A percentile compares a stretch with the other conserved stretches of the same genome.
Conservation (phyloP, 2,329 filamentous ascomycete genomes). For the Seiridium cupressi region DNA sequence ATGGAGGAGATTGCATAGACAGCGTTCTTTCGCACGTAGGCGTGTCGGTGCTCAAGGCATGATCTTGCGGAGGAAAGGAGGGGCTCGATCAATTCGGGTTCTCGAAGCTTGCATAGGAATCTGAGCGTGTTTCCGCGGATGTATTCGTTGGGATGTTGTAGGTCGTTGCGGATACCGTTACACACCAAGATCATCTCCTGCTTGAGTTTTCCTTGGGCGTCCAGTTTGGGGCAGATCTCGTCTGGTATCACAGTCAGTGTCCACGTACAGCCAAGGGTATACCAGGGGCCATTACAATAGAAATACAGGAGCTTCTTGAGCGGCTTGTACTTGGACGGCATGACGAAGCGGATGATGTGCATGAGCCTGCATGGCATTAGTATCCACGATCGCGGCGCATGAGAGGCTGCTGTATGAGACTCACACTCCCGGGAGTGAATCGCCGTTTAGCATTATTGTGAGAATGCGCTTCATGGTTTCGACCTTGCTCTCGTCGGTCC, state of each 20-base stretch:
- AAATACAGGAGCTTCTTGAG: slow-evolving; percentile 99
- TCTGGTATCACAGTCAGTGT: neutral
- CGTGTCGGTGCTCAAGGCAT: slow-evolving; percentile 94
- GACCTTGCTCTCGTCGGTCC: slow-evolving; percentile 86
- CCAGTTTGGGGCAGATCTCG: slow-evolving; percentile 95
- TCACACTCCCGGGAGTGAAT: slow-evolving; percentile 81
- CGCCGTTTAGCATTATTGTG: slow-evolving; percentile 96
- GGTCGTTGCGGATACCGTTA: slow-evolving; percentile 96
- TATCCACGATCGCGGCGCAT: neutral
- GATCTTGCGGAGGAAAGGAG: slow-evolving; percentile 87
- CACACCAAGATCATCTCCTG: slow-evolving; percentile 99
- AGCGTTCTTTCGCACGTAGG: slow-evolving; percentile 97
- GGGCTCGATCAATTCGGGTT: slow-evolving; percentile 94
- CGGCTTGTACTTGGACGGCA: slow-evolving; percentile 95
- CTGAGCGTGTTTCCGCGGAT: slow-evolving; percentile 97
- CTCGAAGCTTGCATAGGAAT: slow-evolving; percentile 93
- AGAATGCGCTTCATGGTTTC: slow-evolving; percentile 96
- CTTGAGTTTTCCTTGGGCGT: slow-evolving; percentile 89
- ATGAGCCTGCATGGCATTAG: slow-evolving; percentile 56
- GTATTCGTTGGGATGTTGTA: slow-evolving; percentile 98
- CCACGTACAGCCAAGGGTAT: neutral
- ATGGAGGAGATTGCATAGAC: slow-evolving; percentile 94
- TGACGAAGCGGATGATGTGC: slow-evolving; percentile 99
- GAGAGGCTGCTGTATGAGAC: neutral
- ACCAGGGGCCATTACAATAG: slow-evolving; percentile 62